phyloP scores from a whole-genome alignment of 2,329 filamentous ascomycete species.

The Pezicula radicicola region DNA sequence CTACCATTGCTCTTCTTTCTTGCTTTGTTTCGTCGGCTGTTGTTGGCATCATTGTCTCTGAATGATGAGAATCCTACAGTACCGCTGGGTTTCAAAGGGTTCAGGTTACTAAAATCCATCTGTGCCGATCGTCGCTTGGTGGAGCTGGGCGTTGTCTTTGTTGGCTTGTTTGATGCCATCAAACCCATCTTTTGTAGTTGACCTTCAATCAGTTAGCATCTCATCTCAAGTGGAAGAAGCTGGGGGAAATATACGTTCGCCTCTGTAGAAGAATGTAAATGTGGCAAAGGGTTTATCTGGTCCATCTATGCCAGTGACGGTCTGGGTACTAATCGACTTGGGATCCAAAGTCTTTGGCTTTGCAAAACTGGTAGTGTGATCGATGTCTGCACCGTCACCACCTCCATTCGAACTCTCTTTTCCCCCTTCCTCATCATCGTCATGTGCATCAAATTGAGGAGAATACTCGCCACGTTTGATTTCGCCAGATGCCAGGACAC shows the following conservation, averaged over 20 bases:
- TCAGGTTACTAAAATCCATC: constrained; percentile 80
- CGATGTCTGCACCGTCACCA: constrained; percentile 75
- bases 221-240: background rate
- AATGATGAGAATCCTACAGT: constrained; percentile 90
- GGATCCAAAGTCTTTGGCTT: constrained; percentile 95
- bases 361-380: constrained; percentile 96
- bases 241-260: constrained; percentile 68
- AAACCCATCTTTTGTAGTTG: constrained; percentile 98
- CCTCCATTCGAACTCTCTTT: constrained; percentile 50
- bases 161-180: constrained; percentile 60
- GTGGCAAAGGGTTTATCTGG: constrained; percentile 94
- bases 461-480: constrained; percentile 98
- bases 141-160: constrained; percentile 57
- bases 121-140: constrained; percentile 79
- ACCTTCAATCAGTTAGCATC: constrained; percentile 46
- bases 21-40: constrained; percentile 53
- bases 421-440: constrained; percentile 72
- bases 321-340: constrained; percentile 97
- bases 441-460: constrained; percentile 94
- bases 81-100: constrained; percentile 80
- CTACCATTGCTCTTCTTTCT: constrained; percentile 63
- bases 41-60: constrained; percentile 63
- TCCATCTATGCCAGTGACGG: constrained; percentile 95
- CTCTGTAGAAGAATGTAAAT: constrained; percentile 97
- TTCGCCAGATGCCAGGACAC: constrained; percentile 91